Conservation (phyloP, 768 basidiomycete species). For the Trametes cingulata region DNA sequence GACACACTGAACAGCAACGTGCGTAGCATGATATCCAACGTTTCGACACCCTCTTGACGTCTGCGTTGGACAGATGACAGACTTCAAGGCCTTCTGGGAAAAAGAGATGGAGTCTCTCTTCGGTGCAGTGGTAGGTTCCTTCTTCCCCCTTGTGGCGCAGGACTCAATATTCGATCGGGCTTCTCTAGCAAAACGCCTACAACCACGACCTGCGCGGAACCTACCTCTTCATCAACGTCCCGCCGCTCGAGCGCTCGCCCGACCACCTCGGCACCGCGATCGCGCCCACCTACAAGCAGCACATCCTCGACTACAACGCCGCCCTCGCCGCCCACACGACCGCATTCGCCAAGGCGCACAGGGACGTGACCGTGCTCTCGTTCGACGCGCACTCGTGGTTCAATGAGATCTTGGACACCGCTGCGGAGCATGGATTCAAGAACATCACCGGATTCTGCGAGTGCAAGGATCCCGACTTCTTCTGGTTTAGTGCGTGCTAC, state of each 20-base stretch:
- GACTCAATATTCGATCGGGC: not conserved
- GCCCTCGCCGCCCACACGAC: constrained; percentile 39
- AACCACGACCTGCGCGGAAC: constrained; percentile 41
- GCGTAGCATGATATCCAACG: not conserved
- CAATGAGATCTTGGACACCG: constrained; percentile 44
- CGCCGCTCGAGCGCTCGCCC: constrained; percentile 53
- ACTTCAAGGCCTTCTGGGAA: constrained; percentile 50
- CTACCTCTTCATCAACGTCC: constrained; percentile 59
- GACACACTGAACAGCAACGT: constrained; percentile 45
- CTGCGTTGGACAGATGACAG: constrained; percentile 39
- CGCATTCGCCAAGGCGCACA: constrained; percentile 40
- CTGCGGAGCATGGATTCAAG: constrained; percentile 44
- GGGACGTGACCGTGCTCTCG: constrained; percentile 42
- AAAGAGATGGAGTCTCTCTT: constrained; percentile 52
- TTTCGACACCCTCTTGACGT: not conserved
- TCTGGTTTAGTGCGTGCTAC: constrained; percentile 52
- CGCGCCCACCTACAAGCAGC: constrained; percentile 38
- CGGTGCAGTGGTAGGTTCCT: constrained; percentile 44
- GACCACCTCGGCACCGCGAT: constrained; percentile 37
- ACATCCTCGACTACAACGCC: constrained; percentile 45
- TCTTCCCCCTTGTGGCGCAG: not conserved
- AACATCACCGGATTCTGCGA: constrained; percentile 57
- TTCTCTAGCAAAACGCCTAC: constrained; percentile 41
- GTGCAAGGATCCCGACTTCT: constrained; percentile 48
- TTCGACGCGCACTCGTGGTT: constrained; percentile 57